Base-by-base conservation (phyloP, 164 flowering plant genomes). In the Paratinospora sagittata region DNA sequence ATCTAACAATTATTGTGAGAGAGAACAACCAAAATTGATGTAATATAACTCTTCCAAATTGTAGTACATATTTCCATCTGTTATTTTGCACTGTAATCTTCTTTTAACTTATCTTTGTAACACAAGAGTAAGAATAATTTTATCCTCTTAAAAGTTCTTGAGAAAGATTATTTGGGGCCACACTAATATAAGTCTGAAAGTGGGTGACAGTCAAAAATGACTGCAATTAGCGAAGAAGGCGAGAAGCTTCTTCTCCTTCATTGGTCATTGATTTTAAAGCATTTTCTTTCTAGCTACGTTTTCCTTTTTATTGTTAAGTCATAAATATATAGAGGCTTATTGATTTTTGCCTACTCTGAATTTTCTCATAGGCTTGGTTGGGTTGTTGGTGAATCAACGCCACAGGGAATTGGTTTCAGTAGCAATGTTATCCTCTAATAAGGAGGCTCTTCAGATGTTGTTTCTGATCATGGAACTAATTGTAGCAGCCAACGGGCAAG, bases 231-330 rank as follows among this genome's bases (percentile, higher is more conserved):
- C 34, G 34, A 30, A 30, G 34, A 4, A 30, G 3, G 34, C 34
- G 4, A 30, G 34, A 30, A 30, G 34, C 2, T 30, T 30, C 34
- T 30, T 30, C 34, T 86, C 65, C 72, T 86, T 27, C 91, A 89
- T 66, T 43, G 87, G 34, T 30, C 34, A 30, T 30, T 30, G 91
- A 87, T 73, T 73, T 89, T 12, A 87, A 87, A 70, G 61, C 89
- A 91, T 87, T 67, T 87, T 89, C 21, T 88, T 91, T 7, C 85
- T 89, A 0, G 85, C 90, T 2, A 73, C 89, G 70, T 81, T 13
- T 30, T 30, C 34, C 34, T 30, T 30, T 30, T 30, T 43, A 19
- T n/a, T n/a, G n/a, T n/a, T n/a, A n/a, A n/a, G n/a, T n/a, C n/a
- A n/a, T n/a, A n/a, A n/a, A n/a, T n/a, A n/a, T n/a, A n/a, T n/a